A percentile compares a stretch with the other conserved stretches of the same genome.
phyloP scores from a whole-genome alignment of 176 grass and related monocot genomes.

The Carex kokanica region DNA sequence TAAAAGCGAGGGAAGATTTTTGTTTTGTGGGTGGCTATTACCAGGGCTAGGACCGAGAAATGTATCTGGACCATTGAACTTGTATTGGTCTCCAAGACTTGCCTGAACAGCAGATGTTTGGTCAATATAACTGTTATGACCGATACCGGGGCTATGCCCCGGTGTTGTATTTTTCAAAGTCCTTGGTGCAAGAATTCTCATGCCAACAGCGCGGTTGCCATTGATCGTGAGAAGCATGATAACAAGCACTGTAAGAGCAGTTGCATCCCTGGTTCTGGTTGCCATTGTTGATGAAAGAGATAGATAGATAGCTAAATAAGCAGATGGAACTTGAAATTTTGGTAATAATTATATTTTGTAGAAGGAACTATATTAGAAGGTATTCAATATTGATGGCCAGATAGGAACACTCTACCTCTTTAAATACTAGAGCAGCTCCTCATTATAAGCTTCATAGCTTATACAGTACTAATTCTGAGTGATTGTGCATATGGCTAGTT shows the following conservation, averaged over 20 bases:
- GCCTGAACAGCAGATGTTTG: neutral
- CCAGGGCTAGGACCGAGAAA: neutral
- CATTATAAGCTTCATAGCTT: neutral
- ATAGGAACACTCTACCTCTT: neutral
- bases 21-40: neutral
- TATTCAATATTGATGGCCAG: neutral
- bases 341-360: neutral
- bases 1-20: neutral
- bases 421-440: conserved; percentile 13
- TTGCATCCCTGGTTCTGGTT: neutral
- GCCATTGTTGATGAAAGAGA: neutral
- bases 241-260: neutral
- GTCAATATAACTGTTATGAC: neutral
- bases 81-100: neutral
- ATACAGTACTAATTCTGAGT: neutral
- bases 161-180: neutral
- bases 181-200: neutral
- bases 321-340: neutral
- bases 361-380: neutral
- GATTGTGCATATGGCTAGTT: neutral
- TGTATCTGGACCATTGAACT: neutral
- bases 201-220: neutral
- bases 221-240: neutral
- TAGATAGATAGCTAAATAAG: neutral
- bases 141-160: neutral